phyloP scores from a whole-genome alignment of 1,284 basidiomycete genomes.

The Spongiforma sp. region DNA sequence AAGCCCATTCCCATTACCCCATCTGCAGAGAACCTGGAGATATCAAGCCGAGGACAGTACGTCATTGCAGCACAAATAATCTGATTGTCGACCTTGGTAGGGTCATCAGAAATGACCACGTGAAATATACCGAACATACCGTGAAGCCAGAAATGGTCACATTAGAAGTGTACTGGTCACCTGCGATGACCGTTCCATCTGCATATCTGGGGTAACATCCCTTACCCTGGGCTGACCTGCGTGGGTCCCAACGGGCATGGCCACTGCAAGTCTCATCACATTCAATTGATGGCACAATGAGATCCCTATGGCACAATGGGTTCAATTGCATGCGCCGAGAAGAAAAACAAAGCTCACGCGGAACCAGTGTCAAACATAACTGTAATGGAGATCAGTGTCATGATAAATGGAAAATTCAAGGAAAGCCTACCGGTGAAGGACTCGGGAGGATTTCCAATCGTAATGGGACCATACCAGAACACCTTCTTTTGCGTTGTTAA shows the following conservation, averaged over 20 bases:
- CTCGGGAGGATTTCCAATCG: background rate
- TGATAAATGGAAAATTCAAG: background rate
- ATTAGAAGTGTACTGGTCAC: background rate
- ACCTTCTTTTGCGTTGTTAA: background rate
- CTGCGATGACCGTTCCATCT: background rate
- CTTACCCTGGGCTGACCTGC: too few relatives aligned
- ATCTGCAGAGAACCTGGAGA: background rate
- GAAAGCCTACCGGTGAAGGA: background rate
- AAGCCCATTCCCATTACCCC: background rate
- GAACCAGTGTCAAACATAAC: background rate
- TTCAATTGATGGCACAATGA: background rate
- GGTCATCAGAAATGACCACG: background rate
- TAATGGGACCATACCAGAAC: background rate
- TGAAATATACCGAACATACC: background rate
- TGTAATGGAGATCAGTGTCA: background rate
- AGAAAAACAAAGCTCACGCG: background rate
- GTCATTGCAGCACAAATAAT: background rate
- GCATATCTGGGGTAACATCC: too few relatives aligned
- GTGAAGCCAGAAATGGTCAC: background rate
- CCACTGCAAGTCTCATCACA: background rate
- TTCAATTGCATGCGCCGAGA: too few relatives aligned
- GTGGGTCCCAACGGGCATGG: background rate
- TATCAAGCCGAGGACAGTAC: background rate
- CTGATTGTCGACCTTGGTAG: background rate
- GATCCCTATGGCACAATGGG: background rate